Base-by-base conservation (phyloP, 164 flowering plant species). In the Annona cherimola region DNA sequence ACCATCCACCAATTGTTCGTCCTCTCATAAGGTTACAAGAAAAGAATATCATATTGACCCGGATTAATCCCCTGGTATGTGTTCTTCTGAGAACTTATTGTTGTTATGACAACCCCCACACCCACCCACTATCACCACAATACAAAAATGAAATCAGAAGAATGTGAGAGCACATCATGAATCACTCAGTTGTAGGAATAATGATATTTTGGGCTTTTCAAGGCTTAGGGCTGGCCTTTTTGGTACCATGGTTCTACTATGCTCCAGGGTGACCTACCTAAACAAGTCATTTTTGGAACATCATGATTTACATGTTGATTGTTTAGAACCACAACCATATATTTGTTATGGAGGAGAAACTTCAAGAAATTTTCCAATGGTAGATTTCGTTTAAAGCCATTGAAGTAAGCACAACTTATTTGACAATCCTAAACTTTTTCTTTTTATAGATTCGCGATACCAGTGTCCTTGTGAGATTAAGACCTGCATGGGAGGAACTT, bases 401-500 rank as follows among this genome's bases (percentile, higher is more conserved):
- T 20, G n/a, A 42, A 20, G 45, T 64, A 64, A 55, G 18, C 42
- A 65, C n/a, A 39, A 35, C 26, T 71, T 35, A 63, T 20, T 66
- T 16, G 61, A 20, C 63, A 40, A 69, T 70, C 20, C 45, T 20
- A 39, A 64, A 74, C 67, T 63, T 63, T 81, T 26, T 63, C 9
- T 74, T 42, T 68, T 61, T 72, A 4, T 75, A 96, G 99, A 87
- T 92, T 75, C 98, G 99, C 78, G 99, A 96, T 81, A 96, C 99
- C n/a, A 96, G 99, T 81, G 99, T 96, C 75, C 99, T 96, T 83
- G 99, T 96, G 79, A 88, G 98, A 84, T 76, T 93, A 77, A 86
- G 99, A 82, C 99, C 99, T 81, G 97, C 99, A 64, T 96, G 99
- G 99, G 99, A 96, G 80, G 99, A 96, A 74, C 90, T 96, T 16